Evolutionary conservation across 352 stramenopile genomes (phyloP).

Genomic region (Phytophthora melonis): DNA sequence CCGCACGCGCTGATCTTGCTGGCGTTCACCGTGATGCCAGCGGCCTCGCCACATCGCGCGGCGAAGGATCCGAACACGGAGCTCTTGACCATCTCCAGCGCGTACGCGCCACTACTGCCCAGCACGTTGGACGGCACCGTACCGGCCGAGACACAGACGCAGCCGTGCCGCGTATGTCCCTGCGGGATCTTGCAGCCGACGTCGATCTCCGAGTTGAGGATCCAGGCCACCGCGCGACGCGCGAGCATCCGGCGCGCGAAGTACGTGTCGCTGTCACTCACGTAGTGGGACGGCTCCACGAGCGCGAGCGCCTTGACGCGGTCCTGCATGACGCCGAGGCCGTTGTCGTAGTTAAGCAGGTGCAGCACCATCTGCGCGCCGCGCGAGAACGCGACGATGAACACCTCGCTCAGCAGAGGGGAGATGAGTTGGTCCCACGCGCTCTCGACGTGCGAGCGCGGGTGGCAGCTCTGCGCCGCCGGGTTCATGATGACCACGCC

Average conservation of each 20-base stretch:
- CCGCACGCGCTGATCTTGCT: conserved; percentile 76
- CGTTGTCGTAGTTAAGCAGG: conserved; percentile 82
- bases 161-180: conserved; percentile 76
- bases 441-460: conserved; percentile 75
- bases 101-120: conserved; percentile 79
- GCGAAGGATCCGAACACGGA: conserved; percentile 87
- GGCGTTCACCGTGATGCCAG: conserved; percentile 81
- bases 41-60: conserved; percentile 69
- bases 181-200: conserved; percentile 80
- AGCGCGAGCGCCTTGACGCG: conserved; percentile 83
- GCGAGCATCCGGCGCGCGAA: conserved; percentile 78
- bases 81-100: conserved; percentile 86
- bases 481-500: conserved; percentile 88
- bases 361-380: conserved; percentile 85
- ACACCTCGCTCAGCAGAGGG: conserved; percentile 72
- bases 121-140: conserved; percentile 72
- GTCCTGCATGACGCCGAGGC: conserved; percentile 81
- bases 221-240: conserved; percentile 75
- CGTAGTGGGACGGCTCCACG: conserved; percentile 86
- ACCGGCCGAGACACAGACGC: conserved; percentile 81
- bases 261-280: conserved; percentile 78
- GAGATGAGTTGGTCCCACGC: conserved; percentile 84
- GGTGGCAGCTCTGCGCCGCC: conserved; percentile 78
- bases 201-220: conserved; percentile 78
- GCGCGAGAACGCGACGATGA: conserved; percentile 81